Conservation (phyloP, 148 eudicot genomes). For the Arctostaphylos glauca region DNA sequence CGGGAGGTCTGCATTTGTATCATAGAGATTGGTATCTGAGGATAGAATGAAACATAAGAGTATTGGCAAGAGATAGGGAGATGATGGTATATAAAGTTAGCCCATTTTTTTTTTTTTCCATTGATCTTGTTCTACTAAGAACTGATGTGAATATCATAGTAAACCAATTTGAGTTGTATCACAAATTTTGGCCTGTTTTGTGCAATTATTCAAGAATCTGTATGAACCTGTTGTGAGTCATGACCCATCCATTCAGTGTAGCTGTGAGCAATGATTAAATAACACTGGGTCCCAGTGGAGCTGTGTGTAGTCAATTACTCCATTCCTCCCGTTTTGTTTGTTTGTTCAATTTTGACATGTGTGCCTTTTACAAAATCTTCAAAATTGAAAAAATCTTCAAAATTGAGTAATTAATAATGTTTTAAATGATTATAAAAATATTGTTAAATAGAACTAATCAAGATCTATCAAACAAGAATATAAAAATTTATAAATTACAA, state of each 20-base stretch:
- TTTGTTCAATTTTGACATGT: no score
- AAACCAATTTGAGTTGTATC: not conserved
- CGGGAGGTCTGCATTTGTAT: constrained; percentile 9
- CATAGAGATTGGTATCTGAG: constrained; percentile 14
- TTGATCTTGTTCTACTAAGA: not conserved
- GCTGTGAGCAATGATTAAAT: not conserved
- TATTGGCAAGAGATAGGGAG: not conserved
- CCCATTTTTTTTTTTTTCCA: not conserved
- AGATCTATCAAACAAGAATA: no score
- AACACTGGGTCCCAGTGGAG: not conserved
- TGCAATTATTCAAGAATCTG: not conserved
- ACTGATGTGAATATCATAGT: constrained; percentile 4
- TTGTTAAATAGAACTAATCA: no score
- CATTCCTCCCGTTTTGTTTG: no score
- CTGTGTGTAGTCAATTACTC: not conserved
- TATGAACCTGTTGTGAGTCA: no score
- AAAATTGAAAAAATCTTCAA: no score
- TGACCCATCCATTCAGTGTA: not conserved
- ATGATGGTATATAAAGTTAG: constrained; percentile 9
- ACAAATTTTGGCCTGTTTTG: constrained; percentile 9
- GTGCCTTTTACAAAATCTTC: no score
- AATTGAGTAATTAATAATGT: no score
- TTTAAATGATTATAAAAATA: no score
- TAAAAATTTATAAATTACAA: no score
- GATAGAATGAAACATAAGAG: constrained; percentile 1